Evolutionary conservation across 768 basidiomycete genomes (phyloP).

Genomic region (Termitomyces bulborhizus): DNA sequence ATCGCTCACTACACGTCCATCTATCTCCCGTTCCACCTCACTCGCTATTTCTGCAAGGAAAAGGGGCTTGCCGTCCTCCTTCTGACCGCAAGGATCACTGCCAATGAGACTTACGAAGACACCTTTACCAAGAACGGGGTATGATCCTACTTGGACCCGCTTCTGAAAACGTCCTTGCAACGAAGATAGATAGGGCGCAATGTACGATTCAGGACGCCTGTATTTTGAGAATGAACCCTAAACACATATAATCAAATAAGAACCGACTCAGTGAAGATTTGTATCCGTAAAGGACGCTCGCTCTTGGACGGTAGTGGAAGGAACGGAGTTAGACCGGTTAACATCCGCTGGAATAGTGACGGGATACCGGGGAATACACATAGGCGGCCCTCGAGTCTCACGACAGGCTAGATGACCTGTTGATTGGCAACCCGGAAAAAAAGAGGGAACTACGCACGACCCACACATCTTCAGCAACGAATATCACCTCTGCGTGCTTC

Average conservation of each 20-base stretch:
- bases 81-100: conserved; percentile 25
- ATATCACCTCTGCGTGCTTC: conserved; percentile 68
- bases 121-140: conserved; percentile 56
- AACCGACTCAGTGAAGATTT: conserved; percentile 75
- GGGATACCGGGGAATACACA: conserved; percentile 94
- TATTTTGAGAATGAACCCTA: background rate
- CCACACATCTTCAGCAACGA: conserved; percentile 77
- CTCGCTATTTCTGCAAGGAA: conserved; percentile 49
- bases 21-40: conserved; percentile 56
- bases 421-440: background rate
- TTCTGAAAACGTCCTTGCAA: conserved; percentile 67
- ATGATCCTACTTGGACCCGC: conserved; percentile 81
- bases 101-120: conserved; percentile 74
- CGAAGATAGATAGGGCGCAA: conserved; percentile 76
- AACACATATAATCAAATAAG: background rate
- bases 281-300: conserved; percentile 71
- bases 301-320: conserved; percentile 72
- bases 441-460: conserved; percentile 47
- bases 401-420: conserved; percentile 57
- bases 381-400: conserved; percentile 77
- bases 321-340: conserved; percentile 65
- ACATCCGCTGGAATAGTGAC: conserved; percentile 73
- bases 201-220: conserved; percentile 73
- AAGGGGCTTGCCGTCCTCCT: conserved; percentile 42
- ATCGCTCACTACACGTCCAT: conserved; percentile 55